Evolutionary conservation across 116 monocot genomes (phyloP), one percentile per base, ranked within the genome.

Genomic region (Thalassia testudinum): DNA sequence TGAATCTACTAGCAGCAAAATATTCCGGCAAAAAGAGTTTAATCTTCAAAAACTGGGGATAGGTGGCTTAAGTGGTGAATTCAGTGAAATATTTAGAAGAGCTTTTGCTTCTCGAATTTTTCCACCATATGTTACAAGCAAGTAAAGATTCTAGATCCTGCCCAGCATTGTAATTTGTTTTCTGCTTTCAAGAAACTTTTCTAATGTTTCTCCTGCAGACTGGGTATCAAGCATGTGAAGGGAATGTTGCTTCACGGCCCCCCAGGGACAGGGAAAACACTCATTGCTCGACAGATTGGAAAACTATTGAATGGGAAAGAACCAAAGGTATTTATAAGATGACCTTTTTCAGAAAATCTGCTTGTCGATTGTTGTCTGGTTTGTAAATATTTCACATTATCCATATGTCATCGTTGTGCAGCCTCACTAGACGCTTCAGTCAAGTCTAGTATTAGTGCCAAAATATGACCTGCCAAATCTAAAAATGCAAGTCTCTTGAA

Each of bases 101-200:
- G 97, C 97, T 73, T 97, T 97, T 78, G 97, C 97, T 48, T 97
- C 97, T 52, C 83, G 97, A 47, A 82, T 97, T 70, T 89, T 79
- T 60, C 97, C 89, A 59, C 68, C 89, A 47, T 77, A 89, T 75
- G 85, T 97, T 58, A 79, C 75, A 43, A 79, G 61, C 40, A 88
- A 88, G 97, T 97, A 86, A 74, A 54, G 5, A 47, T 47, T n/a
- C 30, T 10, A 3, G 30, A 34, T 5, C 10, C 30, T 34, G 3
- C 30, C n/a, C 47, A 47, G 23, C 1, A 10, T 29, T 59, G 0
- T 28, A n/a, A 27, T 47, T 59, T 28, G 12, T 13, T 49, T 40
- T 27, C 25, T 21, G 25, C 23, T 24, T 49, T 50, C 17, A 50
- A 10, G 48, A 8, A 49, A 23, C 30, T 61, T 24, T 50, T 37